These are phyloP conservation scores for Coprinellus micaceus DNA, from an alignment of 768 basidiomycete genomes.

Conservation along the genomic window DNA sequence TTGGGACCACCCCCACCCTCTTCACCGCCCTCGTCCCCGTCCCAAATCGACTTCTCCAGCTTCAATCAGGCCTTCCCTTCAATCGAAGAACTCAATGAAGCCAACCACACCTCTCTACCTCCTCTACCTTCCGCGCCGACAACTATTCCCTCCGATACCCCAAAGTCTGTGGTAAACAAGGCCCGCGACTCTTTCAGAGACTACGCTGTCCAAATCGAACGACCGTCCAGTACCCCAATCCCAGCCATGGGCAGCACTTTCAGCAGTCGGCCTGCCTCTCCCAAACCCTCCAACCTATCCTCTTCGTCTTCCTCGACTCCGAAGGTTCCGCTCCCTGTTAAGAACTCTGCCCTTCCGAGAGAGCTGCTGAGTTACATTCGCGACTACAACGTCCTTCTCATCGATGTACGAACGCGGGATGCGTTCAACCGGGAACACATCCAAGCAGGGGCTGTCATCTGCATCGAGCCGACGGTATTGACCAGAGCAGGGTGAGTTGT, in stretches of 20 bases:
- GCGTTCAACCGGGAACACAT: conserved; percentile 78
- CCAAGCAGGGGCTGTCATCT: conserved; percentile 63
- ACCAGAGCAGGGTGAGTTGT: conserved; percentile 61
- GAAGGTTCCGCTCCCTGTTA: conserved; percentile 44
- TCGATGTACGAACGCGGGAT: conserved; percentile 79
- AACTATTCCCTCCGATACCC: conserved; percentile 28
- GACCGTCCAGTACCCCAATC: conserved; percentile 70
- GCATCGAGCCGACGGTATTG: conserved; percentile 81
- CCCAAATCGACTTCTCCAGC: conserved; percentile 41
- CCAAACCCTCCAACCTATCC: conserved; percentile 28
- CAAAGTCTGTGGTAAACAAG: conserved; percentile 8
- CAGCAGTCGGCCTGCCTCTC: conserved; percentile 62
- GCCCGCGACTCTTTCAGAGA: conserved; percentile 28
- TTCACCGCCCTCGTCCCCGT: conserved; percentile 55
- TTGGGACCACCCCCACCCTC: conserved; percentile 73
- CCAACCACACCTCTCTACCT: conserved; percentile 40
- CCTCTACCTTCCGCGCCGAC: conserved; percentile 50
- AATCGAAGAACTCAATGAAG: conserved; percentile 74
- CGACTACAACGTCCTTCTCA: conserved; percentile 61
- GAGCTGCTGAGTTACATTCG: conserved; percentile 56
- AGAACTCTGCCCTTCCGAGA: conserved; percentile 56
- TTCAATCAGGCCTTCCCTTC: conserved; percentile 71
- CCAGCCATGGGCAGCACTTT: conserved; percentile 55
- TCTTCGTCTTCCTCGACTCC: conserved; percentile 33
- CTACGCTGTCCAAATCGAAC: conserved; percentile 42